Base-by-base conservation (phyloP, 1,139 yeast genomes). In the Candida sp. region DNA sequence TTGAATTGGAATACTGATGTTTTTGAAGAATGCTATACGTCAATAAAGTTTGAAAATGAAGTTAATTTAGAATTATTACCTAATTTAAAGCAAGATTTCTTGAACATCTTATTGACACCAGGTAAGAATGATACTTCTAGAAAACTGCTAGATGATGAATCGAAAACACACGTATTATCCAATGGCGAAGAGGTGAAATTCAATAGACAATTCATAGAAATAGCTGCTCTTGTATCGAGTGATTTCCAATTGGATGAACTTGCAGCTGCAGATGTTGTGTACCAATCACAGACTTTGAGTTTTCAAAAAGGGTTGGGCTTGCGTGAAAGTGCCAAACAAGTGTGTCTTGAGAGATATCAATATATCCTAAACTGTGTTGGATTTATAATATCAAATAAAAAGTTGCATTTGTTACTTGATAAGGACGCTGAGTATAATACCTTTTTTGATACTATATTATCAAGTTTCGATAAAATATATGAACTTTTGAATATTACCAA, bases 361-460 rank as follows among this genome's bases (percentile, higher is more conserved):
- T 85, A 80, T 52, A 81, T 90, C 21, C 63, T 91, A 40, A 87
- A 86, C 53, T 80, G 88, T 33, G 71, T 84, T 22, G 81, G 87
- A 5, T 87, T 75, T 56, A 64, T 82, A 35, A 61, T 82, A 23
- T 48, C 66, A 2, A 51, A 56, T n/a, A 50, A 56, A 56, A 73
- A 58, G 47, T 59, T 59, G 55, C 63, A 51, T 47, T 54, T 46
- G 49, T 55, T 61, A 39, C 53, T 44, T 29, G 53, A 37, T 47
- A 48, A 45, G 5, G 47, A 50, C 4, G 35, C 43, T 2, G 60
- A 59, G 27, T 49, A 46, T 27, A 48, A 50, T 2, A 50, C 47
- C 2, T 58, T 77, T 22, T 63, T 68, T 21, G 64, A 64, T 2
- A 73, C 68, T 35, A 54, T 82, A 1, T 50, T 87, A 35, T 63